Conservation (phyloP, 352 stramenopile genomes). For the Poterioochromonas sp. region DNA sequence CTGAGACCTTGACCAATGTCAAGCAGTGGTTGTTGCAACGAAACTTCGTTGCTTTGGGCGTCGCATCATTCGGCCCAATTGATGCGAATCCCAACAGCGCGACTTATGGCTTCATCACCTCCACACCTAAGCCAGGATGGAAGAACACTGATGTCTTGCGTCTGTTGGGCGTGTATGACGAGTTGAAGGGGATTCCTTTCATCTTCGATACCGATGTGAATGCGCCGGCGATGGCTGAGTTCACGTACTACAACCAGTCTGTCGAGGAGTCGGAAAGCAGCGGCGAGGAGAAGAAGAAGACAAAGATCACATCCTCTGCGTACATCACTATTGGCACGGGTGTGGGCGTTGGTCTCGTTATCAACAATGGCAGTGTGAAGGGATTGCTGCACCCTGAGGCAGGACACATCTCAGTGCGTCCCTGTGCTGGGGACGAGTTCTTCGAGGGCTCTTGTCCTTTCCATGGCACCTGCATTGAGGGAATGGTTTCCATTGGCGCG, state of each 20-base stretch:
- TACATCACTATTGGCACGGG: slow-evolving; percentile 94
- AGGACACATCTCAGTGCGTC: slow-evolving; percentile 60
- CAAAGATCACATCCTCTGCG: slow-evolving; percentile 47
- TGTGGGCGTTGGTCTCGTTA: slow-evolving; percentile 82
- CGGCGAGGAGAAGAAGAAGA: slow-evolving; percentile 24
- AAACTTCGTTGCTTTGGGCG: slow-evolving; percentile 57
- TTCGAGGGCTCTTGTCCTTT: slow-evolving; percentile 73
- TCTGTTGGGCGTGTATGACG: slow-evolving; percentile 56
- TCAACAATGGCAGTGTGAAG: slow-evolving; percentile 78
- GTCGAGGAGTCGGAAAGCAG: too few relatives aligned
- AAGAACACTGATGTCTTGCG: slow-evolving; percentile 62
- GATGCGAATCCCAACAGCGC: slow-evolving; percentile 48
- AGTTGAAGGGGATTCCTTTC: slow-evolving; percentile 52
- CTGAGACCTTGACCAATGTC: slow-evolving; percentile 63
- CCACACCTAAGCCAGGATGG: slow-evolving; percentile 86
- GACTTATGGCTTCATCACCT: slow-evolving; percentile 86
- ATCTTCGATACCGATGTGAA: slow-evolving; percentile 96
- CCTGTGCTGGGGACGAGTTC: slow-evolving; percentile 58
- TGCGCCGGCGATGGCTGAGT: slow-evolving; percentile 86
- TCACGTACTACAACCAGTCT: slow-evolving; percentile 51
- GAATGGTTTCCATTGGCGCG: slow-evolving; percentile 72
- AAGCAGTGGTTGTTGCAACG: slow-evolving; percentile 42
- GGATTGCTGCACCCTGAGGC: slow-evolving; percentile 89
- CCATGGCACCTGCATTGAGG: slow-evolving; percentile 78
- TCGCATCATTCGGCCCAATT: slow-evolving; percentile 85